These are phyloP conservation scores for Chlamydomonas incerta DNA, from an alignment of 139 green algal species.

Conservation along the genomic window DNA sequence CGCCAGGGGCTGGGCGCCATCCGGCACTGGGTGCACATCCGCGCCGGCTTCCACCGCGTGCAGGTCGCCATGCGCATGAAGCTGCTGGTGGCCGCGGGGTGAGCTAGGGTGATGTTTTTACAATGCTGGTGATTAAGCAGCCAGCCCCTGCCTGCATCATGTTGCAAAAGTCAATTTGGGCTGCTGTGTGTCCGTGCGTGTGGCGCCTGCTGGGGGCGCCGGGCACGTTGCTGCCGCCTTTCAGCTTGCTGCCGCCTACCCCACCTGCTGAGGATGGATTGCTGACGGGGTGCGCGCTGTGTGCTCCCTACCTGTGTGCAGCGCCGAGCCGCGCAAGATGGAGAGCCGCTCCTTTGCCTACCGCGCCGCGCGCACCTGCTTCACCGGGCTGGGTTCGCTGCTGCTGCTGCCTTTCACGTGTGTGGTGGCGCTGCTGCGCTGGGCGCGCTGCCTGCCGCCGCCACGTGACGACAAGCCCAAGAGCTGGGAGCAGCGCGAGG, in stretches of 20 bases:
- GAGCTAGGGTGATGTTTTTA: too few relatives aligned
- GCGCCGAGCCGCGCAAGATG: not conserved
- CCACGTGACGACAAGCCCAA: not conserved
- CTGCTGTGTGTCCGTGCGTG: too few relatives aligned
- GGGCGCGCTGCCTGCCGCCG: not conserved
- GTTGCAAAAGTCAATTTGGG: too few relatives aligned
- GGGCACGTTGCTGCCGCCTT: too few relatives aligned
- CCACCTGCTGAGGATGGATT: too few relatives aligned
- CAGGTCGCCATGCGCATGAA: constrained; percentile 7
- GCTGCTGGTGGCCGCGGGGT: not conserved
- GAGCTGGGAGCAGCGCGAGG: constrained; percentile 40
- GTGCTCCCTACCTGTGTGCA: not conserved
- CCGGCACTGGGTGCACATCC: constrained; percentile 30
- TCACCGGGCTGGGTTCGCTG: not conserved
- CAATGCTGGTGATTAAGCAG: too few relatives aligned
- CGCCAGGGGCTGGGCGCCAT: constrained; percentile 10
- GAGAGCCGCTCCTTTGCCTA: not conserved
- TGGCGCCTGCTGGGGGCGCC: too few relatives aligned
- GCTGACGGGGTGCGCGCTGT: too few relatives aligned
- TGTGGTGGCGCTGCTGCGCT: not conserved
- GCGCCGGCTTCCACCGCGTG: constrained; percentile 25
- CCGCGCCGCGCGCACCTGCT: not conserved
- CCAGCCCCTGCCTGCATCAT: too few relatives aligned
- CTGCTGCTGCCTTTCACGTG: not conserved
- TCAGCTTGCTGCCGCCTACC: too few relatives aligned